Conservation (phyloP, 257 asterid genomes). For the Solanum boliviense region DNA sequence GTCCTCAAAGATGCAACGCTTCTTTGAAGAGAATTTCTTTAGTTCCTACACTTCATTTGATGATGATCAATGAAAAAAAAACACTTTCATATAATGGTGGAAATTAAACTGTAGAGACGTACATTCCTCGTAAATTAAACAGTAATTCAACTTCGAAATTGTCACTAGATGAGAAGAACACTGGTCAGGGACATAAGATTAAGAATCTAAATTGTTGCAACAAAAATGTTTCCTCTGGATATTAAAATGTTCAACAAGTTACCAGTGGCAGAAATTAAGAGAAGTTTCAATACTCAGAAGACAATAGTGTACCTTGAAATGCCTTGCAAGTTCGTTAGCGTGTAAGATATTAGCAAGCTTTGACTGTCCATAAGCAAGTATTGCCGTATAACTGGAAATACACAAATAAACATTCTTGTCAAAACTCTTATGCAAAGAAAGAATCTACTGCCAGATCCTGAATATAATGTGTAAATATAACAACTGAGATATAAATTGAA, state of each 20-base stretch:
- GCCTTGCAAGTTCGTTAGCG: slow-evolving; percentile 51
- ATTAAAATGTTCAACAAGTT: background rate
- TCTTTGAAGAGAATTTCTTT: background rate
- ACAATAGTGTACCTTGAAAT: slow-evolving; percentile 29
- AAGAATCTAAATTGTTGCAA: background rate
- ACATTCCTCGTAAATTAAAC: background rate
- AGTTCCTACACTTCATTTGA: background rate
- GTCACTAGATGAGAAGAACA: background rate
- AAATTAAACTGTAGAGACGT: background rate
- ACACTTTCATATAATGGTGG: background rate
- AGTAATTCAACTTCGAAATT: background rate
- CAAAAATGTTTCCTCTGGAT: background rate
- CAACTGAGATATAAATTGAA: background rate
- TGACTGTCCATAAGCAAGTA: slow-evolving; percentile 55
- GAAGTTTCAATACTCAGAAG: background rate
- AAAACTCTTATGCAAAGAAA: background rate
- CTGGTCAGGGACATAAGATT: too few species aligned
- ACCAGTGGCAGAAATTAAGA: background rate
- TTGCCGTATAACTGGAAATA: slow-evolving; percentile 35
- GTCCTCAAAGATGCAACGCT: background rate
- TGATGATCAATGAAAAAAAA: background rate
- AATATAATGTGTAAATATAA: background rate
- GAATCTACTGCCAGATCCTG: background rate
- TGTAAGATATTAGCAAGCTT: slow-evolving; percentile 66
- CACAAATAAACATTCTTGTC: background rate